Evolutionary conservation across 371 early-diverging fungal species (phyloP), one percentile per base, ranked within the genome.

Genomic region (Pancytospora philotis): DNA sequence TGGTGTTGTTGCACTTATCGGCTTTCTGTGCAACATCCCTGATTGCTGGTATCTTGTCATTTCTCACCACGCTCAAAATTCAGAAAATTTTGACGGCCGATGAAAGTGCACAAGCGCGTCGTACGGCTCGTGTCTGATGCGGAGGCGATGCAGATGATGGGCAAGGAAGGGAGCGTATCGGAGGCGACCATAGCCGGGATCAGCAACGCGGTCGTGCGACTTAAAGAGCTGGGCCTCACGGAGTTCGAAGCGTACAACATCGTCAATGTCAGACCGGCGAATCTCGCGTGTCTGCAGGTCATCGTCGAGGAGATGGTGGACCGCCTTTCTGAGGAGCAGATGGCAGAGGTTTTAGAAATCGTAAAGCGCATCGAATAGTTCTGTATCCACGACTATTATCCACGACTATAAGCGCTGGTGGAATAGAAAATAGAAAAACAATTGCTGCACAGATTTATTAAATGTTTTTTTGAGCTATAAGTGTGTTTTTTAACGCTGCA

Each of bases 291-390:
- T 64, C 55, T 81, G 8, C 76, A 79, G 41, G 58, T 79, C 32
- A 50, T 81, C 28, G 75, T 81, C 28, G 81, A 81, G 58, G 79
- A 79, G 60, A 68, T 81, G 70, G 79, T 78, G 41, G 81, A 81
- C 61, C 68, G 81, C 57, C 72, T 74, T 37, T 62, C 57, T 16
- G 73, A 75, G 41, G 68, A 75, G n/a, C 50, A 65, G 13, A 57
- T 81, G 37, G 38, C 73, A n/a, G 34, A 72, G 38, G 73, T 79
- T 41, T 51, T 81, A 58, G 28, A 62, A 34, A 25, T 77, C 2
- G 67, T 80, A 55, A 28, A 62, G n/a, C 10, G 19, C 45, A 16
- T 45, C 16, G n/a, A 13, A 45, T 13, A 45, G n/a, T 16, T 16
- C n/a, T n/a, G n/a, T n/a, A n/a, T 16, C 22, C 16, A 45, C 16